Conservation (phyloP, 1,284 basidiomycete genomes). For the Leucoagaricus sp. region DNA sequence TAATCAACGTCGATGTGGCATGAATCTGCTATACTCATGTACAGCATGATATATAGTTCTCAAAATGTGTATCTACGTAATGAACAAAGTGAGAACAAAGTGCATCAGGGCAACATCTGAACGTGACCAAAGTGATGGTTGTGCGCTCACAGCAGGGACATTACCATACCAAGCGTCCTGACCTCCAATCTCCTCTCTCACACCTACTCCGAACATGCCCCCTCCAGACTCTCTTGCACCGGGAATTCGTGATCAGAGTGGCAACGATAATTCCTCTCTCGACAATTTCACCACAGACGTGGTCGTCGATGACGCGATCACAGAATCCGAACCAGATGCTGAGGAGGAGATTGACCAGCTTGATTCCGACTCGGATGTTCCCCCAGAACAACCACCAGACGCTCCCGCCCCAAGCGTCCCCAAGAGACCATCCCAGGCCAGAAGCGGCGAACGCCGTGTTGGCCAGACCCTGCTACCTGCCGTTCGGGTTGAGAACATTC, state of each 20-base stretch:
- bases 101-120: conserved; percentile 9
- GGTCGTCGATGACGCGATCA: conserved; percentile 14
- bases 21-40: background rate
- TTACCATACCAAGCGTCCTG: conserved; percentile 10
- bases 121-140: conserved; percentile 21
- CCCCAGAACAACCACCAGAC: conserved; percentile 29
- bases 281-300: conserved; percentile 9
- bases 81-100: background rate
- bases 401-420: conserved; percentile 21
- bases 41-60: background rate
- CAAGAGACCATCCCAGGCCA: conserved; percentile 38
- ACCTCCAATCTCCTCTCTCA: conserved; percentile 6
- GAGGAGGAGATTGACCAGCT: conserved; percentile 58
- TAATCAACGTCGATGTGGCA: conserved; percentile 33
- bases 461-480: conserved; percentile 65
- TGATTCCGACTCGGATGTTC: conserved; percentile 59
- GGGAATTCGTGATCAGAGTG: background rate
- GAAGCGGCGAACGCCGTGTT: conserved; percentile 48
- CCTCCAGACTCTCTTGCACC: background rate
- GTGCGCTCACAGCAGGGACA: background rate
- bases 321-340: conserved; percentile 38
- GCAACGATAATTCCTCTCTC: background rate
- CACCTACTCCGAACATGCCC: conserved; percentile 1
- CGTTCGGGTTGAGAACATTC: conserved; percentile 64
- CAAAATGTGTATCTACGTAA: too few species aligned